These are phyloP conservation scores for Afroboletus lepidellus DNA, from an alignment of 1,284 basidiomycete species.

Conservation along the genomic window DNA sequence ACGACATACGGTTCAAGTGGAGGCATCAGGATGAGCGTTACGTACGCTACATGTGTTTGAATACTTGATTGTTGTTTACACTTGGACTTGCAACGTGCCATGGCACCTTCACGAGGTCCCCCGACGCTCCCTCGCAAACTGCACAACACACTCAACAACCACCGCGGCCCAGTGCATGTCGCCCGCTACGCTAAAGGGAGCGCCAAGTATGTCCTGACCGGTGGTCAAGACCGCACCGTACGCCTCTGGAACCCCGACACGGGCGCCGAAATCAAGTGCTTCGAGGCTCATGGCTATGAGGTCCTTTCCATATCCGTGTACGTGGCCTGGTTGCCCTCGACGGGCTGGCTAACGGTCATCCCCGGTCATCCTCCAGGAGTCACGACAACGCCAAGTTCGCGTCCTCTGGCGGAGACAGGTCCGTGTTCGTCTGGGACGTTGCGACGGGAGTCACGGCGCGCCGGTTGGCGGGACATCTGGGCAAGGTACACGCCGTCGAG, in stretches of 20 bases:
- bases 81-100: conserved; percentile 23
- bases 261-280: conserved; percentile 88
- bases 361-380: conserved; percentile 48
- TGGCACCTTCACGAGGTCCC: conserved; percentile 67
- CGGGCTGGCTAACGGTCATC: background rate
- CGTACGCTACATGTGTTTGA: no score
- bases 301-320: conserved; percentile 88
- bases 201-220: conserved; percentile 87
- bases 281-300: conserved; percentile 91
- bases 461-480: conserved; percentile 83
- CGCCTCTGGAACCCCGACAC: conserved; percentile 87
- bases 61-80: background rate
- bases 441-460: conserved; percentile 80
- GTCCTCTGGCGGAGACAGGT: conserved; percentile 90
- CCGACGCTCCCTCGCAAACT: conserved; percentile 57
- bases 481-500: conserved; percentile 87
- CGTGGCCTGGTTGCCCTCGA: background rate
- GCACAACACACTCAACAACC: conserved; percentile 58
- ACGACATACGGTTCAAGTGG: background rate
- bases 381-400: conserved; percentile 94
- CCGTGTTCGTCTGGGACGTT: conserved; percentile 96
- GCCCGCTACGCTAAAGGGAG: conserved; percentile 83
- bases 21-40: no score
- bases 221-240: conserved; percentile 87
- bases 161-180: conserved; percentile 82